phyloP scores from a whole-genome alignment of 306 rosid genomes.

The Cucumis hystrix region DNA sequence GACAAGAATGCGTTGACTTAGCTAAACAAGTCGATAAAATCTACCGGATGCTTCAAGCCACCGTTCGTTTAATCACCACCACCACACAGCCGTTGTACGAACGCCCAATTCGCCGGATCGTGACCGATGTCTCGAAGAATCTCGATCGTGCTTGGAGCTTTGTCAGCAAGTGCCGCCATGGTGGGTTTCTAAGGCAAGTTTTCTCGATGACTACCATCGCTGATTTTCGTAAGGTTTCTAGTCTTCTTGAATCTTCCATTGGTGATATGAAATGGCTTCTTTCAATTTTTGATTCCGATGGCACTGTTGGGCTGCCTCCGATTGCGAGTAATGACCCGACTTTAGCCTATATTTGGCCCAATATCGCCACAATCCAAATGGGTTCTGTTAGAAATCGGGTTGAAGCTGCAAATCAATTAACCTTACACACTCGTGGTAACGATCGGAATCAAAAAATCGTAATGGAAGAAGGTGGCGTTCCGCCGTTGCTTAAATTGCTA shows the following conservation, averaged over 20 bases:
- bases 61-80: conserved; percentile 27
- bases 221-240: conserved; percentile 46
- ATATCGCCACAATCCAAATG: conserved; percentile 49
- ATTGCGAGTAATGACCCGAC: conserved; percentile 75
- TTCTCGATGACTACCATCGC: conserved; percentile 54
- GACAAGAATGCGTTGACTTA: conserved; percentile 40
- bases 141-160: conserved; percentile 47
- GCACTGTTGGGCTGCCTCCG: conserved; percentile 47
- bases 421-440: conserved; percentile 34
- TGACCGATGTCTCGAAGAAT: conserved; percentile 39
- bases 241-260: conserved; percentile 50
- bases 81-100: conserved; percentile 49
- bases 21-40: conserved; percentile 45
- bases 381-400: conserved; percentile 55
- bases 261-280: conserved; percentile 73
- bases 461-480: conserved; percentile 60
- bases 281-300: conserved; percentile 49
- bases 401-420: conserved; percentile 49
- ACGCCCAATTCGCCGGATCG: conserved; percentile 57
- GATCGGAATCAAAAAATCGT: conserved; percentile 60
- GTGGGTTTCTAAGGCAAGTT: conserved; percentile 60
- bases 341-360: conserved; percentile 76
- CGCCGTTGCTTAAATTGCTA: conserved; percentile 58
- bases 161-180: conserved; percentile 46
- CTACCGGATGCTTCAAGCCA: conserved; percentile 49